Evolutionary conservation across 352 stramenopile genomes (phyloP).

Genomic region (Globisporangium camurandrum): DNA sequence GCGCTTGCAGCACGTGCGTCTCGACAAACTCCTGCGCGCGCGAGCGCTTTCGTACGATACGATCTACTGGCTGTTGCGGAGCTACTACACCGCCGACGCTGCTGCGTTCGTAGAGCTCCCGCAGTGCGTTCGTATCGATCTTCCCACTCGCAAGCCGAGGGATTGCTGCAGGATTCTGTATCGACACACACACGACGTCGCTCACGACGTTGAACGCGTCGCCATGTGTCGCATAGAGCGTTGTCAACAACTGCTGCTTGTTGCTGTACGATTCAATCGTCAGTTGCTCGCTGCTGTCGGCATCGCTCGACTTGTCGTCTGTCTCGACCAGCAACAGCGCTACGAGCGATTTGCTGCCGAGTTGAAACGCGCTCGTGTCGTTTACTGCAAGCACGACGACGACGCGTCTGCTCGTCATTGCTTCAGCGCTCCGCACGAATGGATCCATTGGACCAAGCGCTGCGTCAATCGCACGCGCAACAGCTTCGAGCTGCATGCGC

Average conservation of each 20-base stretch:
- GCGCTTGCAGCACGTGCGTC: neutral
- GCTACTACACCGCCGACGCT: neutral
- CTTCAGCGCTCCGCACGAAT: too few species aligned
- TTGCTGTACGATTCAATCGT: too few species aligned
- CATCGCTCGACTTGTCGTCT: too few species aligned
- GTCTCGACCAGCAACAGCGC: conserved; percentile 1
- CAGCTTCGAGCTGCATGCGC: conserved; percentile 37
- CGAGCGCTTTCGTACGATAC: neutral
- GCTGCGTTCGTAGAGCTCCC: conserved; percentile 8
- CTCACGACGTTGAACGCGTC: conserved; percentile 22
- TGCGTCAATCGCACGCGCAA: conserved; percentile 19
- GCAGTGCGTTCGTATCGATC: conserved; percentile 21
- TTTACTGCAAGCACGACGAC: conserved; percentile 1
- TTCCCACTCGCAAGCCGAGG: conserved; percentile 31
- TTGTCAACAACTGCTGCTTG: too few species aligned
- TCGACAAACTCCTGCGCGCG: neutral
- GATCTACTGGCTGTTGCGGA: neutral
- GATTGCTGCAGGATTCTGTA: conserved; percentile 13
- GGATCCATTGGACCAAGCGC: conserved; percentile 13
- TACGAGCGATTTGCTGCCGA: conserved; percentile 6
- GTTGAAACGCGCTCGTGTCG: neutral
- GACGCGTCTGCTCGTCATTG: neutral
- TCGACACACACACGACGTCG: conserved; percentile 12
- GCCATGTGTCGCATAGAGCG: conserved; percentile 24
- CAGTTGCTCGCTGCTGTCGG: too few species aligned